phyloP scores from a whole-genome alignment of 2,329 filamentous ascomycete genomes.

The Beauveria sp. region DNA sequence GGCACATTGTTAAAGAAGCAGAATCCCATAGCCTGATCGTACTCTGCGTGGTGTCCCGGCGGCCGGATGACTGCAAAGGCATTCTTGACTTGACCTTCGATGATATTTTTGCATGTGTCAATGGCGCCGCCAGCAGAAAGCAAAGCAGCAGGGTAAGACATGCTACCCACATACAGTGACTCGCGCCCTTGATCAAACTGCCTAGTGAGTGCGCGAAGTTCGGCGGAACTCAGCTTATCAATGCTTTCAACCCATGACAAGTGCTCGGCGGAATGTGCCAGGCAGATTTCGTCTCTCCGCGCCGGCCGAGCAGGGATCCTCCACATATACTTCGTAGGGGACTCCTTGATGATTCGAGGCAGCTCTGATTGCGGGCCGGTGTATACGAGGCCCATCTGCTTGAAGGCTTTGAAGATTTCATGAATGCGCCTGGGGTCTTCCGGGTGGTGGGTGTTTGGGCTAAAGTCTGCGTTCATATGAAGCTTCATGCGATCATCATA shows the following conservation, averaged over 20 bases:
- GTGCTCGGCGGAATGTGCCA: conserved; percentile 71
- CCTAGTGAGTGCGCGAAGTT: conserved; percentile 61
- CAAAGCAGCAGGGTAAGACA: conserved; percentile 73
- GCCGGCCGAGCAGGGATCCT: conserved; percentile 74
- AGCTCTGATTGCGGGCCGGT: conserved; percentile 49
- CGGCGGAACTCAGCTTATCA: conserved; percentile 45
- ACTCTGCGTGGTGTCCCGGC: conserved; percentile 91
- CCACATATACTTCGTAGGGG: conserved; percentile 58
- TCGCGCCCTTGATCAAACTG: conserved; percentile 57
- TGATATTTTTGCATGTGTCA: conserved; percentile 89
- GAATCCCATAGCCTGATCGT: conserved; percentile 80
- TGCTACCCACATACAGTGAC: conserved; percentile 74
- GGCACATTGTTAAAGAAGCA: conserved; percentile 98
- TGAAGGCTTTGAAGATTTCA: conserved; percentile 85
- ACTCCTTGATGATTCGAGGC: conserved; percentile 40
- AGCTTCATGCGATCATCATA: conserved; percentile 96
- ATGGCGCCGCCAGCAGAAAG: conserved; percentile 90
- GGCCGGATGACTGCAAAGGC: conserved; percentile 92
- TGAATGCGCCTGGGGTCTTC: conserved; percentile 91
- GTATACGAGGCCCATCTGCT: conserved; percentile 69
- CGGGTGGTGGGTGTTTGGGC: conserved; percentile 72
- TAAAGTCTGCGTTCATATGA: conserved; percentile 77
- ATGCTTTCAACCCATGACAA: conserved; percentile 66
- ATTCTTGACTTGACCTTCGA: conserved; percentile 78
- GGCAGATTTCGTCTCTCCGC: conserved; percentile 68